Base-by-base conservation (phyloP, 352 stramenopile species). In the Phytophthora fragariaefolia region DNA sequence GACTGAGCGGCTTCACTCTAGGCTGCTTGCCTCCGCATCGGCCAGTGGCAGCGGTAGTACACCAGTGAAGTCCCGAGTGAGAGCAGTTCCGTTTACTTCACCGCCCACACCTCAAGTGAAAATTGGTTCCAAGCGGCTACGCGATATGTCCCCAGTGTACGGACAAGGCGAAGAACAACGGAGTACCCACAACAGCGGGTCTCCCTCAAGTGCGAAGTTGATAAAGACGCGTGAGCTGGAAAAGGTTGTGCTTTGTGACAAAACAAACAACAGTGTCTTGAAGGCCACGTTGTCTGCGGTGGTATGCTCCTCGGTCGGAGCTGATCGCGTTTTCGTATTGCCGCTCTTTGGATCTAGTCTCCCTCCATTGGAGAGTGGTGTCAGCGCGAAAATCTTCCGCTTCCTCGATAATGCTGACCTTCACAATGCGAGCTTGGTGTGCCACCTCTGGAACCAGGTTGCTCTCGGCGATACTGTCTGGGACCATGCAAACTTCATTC, bases 351-450 rank as follows among this genome's bases (percentile, higher is more conserved):
- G 88, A 24, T 27, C 66, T 8, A 61, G 69, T 4, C 46, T 90
- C 24, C 80, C 83, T 60, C 88, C 88, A 0, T 60, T 96, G 54
- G 81, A 91, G 43, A 83, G 61, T 49, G 71, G 72, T 10, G 78
- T 92, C 42, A 89, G 79, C 27, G 75, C 83, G 0, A 46, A 65
- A 20, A 92, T 96, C 56, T 89, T 92, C 62, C 64, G 78, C 27
- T 94, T 81, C 51, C 80, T 96, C 47, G 85, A 80, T 5, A 92
- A 91, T 45, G 74, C 78, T 0, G 88, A 95, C 26, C 46, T 96
- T 42, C 91, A 96, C 69, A 95, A 95, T 58, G 85, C 85, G 8
- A 94, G 85, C 36, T 76, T 96, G n/a, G 86, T 96, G 60, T 93
- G 75, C 62, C 85, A 79, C 24, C 65, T 96, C 18, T 96, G 88